These are phyloP conservation scores for Metarhizium robertsii DNA, from an alignment of 2,329 filamentous ascomycete species.

Conservation along the genomic window DNA sequence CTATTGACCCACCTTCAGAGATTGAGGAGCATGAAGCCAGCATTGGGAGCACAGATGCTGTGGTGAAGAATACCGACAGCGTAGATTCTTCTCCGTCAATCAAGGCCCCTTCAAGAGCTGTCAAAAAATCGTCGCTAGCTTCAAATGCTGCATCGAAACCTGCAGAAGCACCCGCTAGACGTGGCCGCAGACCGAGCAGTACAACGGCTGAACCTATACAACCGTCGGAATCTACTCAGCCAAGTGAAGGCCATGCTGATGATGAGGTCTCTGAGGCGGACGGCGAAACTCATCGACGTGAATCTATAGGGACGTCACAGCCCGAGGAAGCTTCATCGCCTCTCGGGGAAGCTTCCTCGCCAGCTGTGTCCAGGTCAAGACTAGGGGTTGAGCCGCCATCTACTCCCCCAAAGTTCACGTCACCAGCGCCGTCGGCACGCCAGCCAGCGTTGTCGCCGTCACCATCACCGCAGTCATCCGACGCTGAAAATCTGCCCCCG, in stretches of 20 bases:
- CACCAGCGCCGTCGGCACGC: constrained; percentile 38
- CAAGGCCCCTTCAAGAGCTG: constrained; percentile 15
- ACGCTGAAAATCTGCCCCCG: constrained; percentile 72
- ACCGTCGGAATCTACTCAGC: not conserved
- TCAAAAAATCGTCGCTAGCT: constrained; percentile 17
- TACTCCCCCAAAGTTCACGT: constrained; percentile 32
- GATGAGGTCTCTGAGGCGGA: constrained; percentile 7
- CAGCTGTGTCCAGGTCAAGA: not conserved
- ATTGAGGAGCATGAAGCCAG: constrained; percentile 26
- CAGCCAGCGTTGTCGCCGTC: constrained; percentile 52
- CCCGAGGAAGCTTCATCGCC: not conserved
- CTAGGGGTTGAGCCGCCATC: constrained; percentile 23
- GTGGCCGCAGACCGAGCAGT: constrained; percentile 21
- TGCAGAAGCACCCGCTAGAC: constrained; percentile 16
- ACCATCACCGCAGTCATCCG: constrained; percentile 64
- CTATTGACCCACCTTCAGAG: constrained; percentile 8
- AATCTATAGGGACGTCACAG: not conserved
- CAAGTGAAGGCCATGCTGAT: constrained; percentile 3
- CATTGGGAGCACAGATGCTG: constrained; percentile 31
- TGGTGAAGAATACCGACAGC: constrained; percentile 25
- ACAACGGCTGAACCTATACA: not conserved
- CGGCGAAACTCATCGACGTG: not conserved
- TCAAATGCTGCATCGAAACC: not conserved
- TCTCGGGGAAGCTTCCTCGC: not conserved
- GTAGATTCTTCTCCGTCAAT: constrained; percentile 13